Evolutionary conservation across 2,329 filamentous ascomycete species (phyloP).

Genomic region (Sporothrix variecibatus): DNA sequence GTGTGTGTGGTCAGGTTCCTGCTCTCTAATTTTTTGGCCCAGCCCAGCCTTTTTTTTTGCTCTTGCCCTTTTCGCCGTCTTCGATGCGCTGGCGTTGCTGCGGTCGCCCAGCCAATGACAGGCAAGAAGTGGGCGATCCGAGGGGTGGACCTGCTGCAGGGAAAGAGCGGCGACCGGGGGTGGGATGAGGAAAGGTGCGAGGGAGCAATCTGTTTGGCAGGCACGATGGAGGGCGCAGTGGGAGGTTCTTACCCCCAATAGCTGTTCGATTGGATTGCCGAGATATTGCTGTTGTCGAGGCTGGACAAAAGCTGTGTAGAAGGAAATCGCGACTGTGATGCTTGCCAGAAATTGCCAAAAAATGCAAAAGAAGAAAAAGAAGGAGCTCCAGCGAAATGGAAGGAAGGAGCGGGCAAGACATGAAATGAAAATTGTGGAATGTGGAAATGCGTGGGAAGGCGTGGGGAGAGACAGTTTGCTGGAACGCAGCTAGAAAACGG

Average conservation of each 20-base stretch:
- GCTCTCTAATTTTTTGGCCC: neutral
- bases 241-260: conserved; percentile 7
- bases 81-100: conserved; percentile 35
- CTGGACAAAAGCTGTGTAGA: neutral
- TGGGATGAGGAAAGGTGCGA: conserved; percentile 17
- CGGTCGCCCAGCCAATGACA: conserved; percentile 32
- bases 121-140: conserved; percentile 28
- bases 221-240: neutral
- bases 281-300: neutral
- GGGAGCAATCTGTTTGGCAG: conserved; percentile 20
- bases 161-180: conserved; percentile 28
- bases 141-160: conserved; percentile 31
- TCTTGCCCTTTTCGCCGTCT: conserved; percentile 27
- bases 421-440: neutral
- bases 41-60: conserved; percentile 25
- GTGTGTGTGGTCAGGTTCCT: conserved; percentile 6
- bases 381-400: neutral
- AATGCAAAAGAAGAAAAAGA: neutral
- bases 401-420: neutral
- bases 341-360: neutral
- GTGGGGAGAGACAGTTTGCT: conserved; percentile 15
- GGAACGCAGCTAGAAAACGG: conserved; percentile 19
- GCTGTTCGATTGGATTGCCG: conserved; percentile 3
- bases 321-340: neutral
- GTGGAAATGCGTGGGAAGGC: conserved; percentile 1